phyloP scores from a whole-genome alignment of 805 yeast species.

The Lipomyces yamadae region DNA sequence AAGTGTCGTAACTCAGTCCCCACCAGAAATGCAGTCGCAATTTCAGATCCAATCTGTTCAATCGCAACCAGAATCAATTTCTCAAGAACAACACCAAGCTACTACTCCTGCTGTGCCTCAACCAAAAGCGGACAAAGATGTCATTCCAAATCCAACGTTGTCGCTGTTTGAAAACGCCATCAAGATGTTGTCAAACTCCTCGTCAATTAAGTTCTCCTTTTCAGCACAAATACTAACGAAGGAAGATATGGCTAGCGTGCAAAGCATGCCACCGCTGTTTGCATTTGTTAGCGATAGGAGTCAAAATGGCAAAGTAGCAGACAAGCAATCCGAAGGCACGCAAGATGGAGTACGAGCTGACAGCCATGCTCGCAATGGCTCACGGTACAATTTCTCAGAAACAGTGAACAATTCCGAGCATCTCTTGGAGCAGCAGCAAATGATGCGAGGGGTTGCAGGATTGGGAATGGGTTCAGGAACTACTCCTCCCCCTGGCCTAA shows the following conservation, averaged over 20 bases:
- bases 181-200: constrained; percentile 37
- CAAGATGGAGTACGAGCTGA: constrained; percentile 4
- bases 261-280: constrained; percentile 41
- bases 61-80: constrained; percentile 40
- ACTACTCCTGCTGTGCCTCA: constrained; percentile 5
- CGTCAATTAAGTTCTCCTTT: constrained; percentile 41
- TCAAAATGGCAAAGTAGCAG: not conserved
- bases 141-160: constrained; percentile 21
- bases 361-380: constrained; percentile 16
- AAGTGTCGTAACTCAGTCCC: constrained; percentile 1
- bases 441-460: constrained; percentile 39
- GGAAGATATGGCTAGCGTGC: constrained; percentile 39
- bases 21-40: not conserved
- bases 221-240: constrained; percentile 39
- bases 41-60: constrained; percentile 5
- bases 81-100: constrained; percentile 31
- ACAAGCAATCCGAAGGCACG: not conserved
- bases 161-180: constrained; percentile 34
- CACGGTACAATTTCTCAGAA: constrained; percentile 25
- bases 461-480: constrained; percentile 20
- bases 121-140: constrained; percentile 14
- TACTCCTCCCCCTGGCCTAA: constrained; percentile 80
- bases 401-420: constrained; percentile 27
- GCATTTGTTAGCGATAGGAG: constrained; percentile 38
- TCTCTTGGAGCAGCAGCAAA: constrained; percentile 42